Conservation (phyloP, 352 stramenopile species). For the Lagenidium giganteum region DNA sequence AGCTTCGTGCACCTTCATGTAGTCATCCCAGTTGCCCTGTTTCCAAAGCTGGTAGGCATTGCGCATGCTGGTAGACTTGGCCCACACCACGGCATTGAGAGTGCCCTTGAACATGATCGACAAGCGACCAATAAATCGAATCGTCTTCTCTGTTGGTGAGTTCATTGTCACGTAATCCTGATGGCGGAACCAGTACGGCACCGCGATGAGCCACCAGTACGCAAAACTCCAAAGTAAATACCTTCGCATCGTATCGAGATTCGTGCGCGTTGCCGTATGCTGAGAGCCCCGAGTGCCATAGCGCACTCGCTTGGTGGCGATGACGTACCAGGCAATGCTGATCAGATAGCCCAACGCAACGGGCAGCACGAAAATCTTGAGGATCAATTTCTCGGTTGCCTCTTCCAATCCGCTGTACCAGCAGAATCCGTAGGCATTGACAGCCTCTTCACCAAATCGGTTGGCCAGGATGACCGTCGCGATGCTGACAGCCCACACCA, state of each 20-base stretch:
- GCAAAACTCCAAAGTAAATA: slow-evolving; percentile 72
- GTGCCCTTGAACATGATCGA: slow-evolving; percentile 46
- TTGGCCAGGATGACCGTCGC: too few species aligned
- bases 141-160: slow-evolving; percentile 32
- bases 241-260: slow-evolving; percentile 73
- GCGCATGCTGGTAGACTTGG: slow-evolving; percentile 36
- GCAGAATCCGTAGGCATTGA: slow-evolving; percentile 81
- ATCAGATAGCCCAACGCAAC: slow-evolving; percentile 55
- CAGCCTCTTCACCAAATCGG: slow-evolving; percentile 27
- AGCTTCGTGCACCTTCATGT: slow-evolving; percentile 72
- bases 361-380: slow-evolving; percentile 65
- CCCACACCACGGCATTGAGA: slow-evolving; percentile 52
- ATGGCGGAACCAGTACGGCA: slow-evolving; percentile 65
- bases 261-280: slow-evolving; percentile 43
- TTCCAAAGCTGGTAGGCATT: slow-evolving; percentile 60
- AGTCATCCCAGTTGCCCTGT: slow-evolving; percentile 65
- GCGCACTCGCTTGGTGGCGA: slow-evolving; percentile 66
- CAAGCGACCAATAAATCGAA: slow-evolving; percentile 52
- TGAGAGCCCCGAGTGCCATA: slow-evolving; percentile 33
- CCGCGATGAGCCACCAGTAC: slow-evolving; percentile 60
- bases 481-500: slow-evolving; percentile 57
- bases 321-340: slow-evolving; percentile 68
- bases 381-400: slow-evolving; percentile 33
- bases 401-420: slow-evolving; percentile 51
- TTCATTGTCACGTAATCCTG: slow-evolving; percentile 32